A percentile compares a stretch with the other conserved stretches of the same genome.
phyloP scores from a whole-genome alignment of 305 asterid species.

The Fraxinus dipetala region DNA sequence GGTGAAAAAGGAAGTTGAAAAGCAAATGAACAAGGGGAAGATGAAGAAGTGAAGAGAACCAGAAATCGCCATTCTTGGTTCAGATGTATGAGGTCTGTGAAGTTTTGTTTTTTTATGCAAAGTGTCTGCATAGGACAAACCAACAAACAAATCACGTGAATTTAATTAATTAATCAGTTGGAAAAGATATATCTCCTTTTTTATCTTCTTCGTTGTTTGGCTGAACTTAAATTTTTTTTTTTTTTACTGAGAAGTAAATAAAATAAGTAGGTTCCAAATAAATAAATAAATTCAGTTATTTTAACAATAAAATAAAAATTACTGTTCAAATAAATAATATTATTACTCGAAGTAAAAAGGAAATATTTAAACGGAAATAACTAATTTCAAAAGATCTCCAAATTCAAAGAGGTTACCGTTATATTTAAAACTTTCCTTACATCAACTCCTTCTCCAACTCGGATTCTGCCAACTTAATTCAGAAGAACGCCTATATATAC shows the following conservation, averaged over 20 bases:
- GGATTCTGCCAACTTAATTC: not conserved
- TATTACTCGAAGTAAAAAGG: not conserved
- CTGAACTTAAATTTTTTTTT: not conserved
- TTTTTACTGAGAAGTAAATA: too few species aligned
- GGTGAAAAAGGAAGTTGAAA: not conserved
- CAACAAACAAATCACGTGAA: not conserved
- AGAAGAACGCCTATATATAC: not conserved
- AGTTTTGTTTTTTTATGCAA: not conserved
- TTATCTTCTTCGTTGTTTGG: not conserved
- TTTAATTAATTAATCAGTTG: not conserved
- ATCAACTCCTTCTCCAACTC: not conserved
- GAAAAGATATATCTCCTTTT: too few species aligned
- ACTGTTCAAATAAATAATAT: not conserved
- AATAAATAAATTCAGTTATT: not conserved
- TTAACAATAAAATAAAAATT: not conserved
- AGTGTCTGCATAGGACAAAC: not conserved
- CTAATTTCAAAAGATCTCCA: not conserved
- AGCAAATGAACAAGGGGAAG: slow-evolving; percentile 9
- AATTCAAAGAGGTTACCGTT: not conserved
- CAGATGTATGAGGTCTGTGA: not conserved
- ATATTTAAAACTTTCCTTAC: not conserved
- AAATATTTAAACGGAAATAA: not conserved
- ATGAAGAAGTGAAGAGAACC: not conserved
- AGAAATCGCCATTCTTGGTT: slow-evolving; percentile 12
- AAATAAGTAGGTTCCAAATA: too few species aligned